Evolutionary conservation across 768 basidiomycete genomes (phyloP), one percentile per base, ranked within the genome.

Genomic region (Suillus spraguei): DNA sequence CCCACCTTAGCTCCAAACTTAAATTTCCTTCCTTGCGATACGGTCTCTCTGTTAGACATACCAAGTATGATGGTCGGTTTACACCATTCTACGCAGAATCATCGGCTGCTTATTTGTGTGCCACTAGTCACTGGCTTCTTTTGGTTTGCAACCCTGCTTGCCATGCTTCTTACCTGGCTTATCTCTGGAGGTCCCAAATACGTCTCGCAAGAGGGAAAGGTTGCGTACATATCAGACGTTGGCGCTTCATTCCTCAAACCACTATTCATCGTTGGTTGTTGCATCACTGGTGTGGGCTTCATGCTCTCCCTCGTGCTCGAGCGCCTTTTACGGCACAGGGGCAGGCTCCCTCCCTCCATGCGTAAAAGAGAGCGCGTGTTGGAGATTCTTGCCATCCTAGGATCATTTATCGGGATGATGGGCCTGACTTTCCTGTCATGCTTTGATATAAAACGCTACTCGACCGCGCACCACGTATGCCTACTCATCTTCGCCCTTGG

Each of bases 171-270:
- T 61, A 85, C 85, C 35, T 93, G 90, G 89, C 79, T 87, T 28
- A 85, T 85, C 10, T 78, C 81, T n/a, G 89, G 89, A 22, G 78
- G 83, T 36, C 81, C 80, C 28, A 76, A 75, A 61, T 79, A 81
- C 67, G 79, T 79, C 17, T 82, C 87, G 16, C 79, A 83, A 71
- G 81, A 86, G 42, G 82, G 82, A 24, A 73, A 74, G 1, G 84
- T 91, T 59, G 85, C 86, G n/a, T 91, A 89, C 73, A 91, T 93
- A 55, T 91, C 89, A 47, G 90, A 93, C 68, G 75, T 92, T 41
- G 91, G 88, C n/a, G 91, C 92, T 22, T 82, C 82, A 66, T 79
- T 82, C 59, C 77, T 93, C 50, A 92, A 93, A 71, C 91, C 92
- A 4, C 80, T 93, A 42, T 94, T 94, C 69, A 78, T 93, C 58